Base-by-base conservation (phyloP, 495 filamentous ascomycete species). In the Hypoxylon crocopeplum region DNA sequence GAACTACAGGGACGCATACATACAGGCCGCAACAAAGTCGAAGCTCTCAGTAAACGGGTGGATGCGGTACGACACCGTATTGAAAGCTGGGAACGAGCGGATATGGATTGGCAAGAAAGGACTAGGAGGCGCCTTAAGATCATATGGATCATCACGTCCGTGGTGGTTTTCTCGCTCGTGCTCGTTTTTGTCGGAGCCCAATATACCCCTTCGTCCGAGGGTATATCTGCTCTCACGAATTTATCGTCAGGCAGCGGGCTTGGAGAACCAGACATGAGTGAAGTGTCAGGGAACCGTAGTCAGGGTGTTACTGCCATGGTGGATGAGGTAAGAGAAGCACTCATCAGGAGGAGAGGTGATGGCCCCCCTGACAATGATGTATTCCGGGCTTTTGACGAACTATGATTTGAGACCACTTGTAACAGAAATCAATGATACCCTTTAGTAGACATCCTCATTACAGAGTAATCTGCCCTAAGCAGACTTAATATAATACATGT, bases 101-200 rank as follows among this genome's bases (percentile, higher is more conserved):
- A 94, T 62, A 72, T 68, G 30, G 87, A 90, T 65, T 91, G 85
- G 86, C 86, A 90, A 75, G 84, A 84, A 53, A 82, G 77, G 50
- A 86, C 86, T 1, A 80, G 84, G 59, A 83, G 77, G 64, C 74
- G 86, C 11, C 72, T 90, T 20, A 85, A 80, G 44, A 78, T 83
- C 20, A 71, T 87, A 60, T 89, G 86, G 87, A 75, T 79, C 7
- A 65, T 84, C 32, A 79, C 82, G 7, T 64, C 66, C 13, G 71
- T 76, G 19, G 44, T 82, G 34, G 48, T 78, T 12, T 68, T 84
- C 27, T 74, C 78, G 4, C 29, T 86, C 13, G 58, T 83, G 7
- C 50, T 78, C 27, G 49, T 80, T 25, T 59, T 79, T 25, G 33
- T 77, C 12, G 69, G 72, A 16, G 68, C 71, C 6, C 73, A 77